These are phyloP conservation scores for Thelonectria discophora DNA, from an alignment of 2,329 filamentous ascomycete species.

Conservation along the genomic window DNA sequence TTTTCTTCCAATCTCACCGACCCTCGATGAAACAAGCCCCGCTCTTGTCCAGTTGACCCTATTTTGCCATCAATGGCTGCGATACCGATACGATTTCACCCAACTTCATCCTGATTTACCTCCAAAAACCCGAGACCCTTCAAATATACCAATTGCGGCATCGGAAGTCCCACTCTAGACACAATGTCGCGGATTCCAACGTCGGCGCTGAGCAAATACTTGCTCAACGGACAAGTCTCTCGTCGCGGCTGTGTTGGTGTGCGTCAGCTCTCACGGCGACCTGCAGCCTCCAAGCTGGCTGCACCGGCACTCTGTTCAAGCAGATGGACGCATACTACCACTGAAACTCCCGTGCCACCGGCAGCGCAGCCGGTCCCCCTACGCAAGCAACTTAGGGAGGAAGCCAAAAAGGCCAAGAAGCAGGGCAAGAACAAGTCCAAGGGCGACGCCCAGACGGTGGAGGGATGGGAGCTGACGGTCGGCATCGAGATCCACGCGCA, in stretches of 20 bases:
- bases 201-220: slow-evolving; percentile 57
- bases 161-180: background rate
- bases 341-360: slow-evolving; percentile 33
- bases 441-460: slow-evolving; percentile 59
- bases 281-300: slow-evolving; percentile 25
- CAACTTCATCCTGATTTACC: background rate
- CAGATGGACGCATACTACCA: slow-evolving; percentile 49
- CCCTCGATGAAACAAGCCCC: background rate
- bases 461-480: slow-evolving; percentile 90
- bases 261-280: slow-evolving; percentile 28
- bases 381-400: slow-evolving; percentile 77
- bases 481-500: slow-evolving; percentile 98
- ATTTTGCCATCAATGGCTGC: background rate
- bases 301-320: slow-evolving; percentile 25
- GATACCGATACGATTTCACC: background rate
- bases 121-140: background rate
- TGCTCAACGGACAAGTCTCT: slow-evolving; percentile 57
- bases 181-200: slow-evolving; percentile 58
- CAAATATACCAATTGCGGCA: background rate
- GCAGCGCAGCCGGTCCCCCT: slow-evolving; percentile 57
- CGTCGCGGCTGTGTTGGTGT: slow-evolving; percentile 52
- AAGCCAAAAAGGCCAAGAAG: slow-evolving; percentile 75
- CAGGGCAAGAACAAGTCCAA: slow-evolving; percentile 61
- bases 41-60: background rate
- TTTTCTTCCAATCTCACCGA: background rate